phyloP scores from a whole-genome alignment of 805 yeast genomes.

The Ascoidea asiatica region DNA sequence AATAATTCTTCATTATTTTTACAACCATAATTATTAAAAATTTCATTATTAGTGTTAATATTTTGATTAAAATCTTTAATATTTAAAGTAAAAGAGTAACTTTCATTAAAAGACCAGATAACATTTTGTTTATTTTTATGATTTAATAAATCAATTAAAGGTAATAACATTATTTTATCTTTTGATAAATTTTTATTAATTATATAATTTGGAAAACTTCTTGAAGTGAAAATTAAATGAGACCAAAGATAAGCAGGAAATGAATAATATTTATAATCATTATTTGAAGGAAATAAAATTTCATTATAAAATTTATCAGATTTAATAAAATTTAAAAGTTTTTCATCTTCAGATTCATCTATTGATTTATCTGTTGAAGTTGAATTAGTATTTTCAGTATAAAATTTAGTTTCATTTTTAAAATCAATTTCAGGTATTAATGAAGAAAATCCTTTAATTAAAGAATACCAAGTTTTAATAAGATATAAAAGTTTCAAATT shows the following conservation, averaged over 20 bases:
- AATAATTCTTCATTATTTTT: slow-evolving; percentile 77
- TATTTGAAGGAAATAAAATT: slow-evolving; percentile 13
- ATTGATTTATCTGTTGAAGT: background rate
- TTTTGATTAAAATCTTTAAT: slow-evolving; percentile 18
- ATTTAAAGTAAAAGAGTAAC: slow-evolving; percentile 26
- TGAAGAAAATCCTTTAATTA: slow-evolving; percentile 1
- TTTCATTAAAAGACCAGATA: slow-evolving; percentile 36
- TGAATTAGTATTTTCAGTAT: slow-evolving; percentile 14
- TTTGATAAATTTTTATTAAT: slow-evolving; percentile 19
- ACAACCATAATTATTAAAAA: slow-evolving; percentile 77
- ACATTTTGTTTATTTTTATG: slow-evolving; percentile 53
- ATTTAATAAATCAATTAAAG: slow-evolving; percentile 68
- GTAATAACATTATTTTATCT: slow-evolving; percentile 54
- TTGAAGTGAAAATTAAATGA: slow-evolving; percentile 48
- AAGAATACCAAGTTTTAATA: slow-evolving; percentile 45
- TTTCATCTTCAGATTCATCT: background rate
- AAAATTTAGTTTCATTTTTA: slow-evolving; percentile 23
- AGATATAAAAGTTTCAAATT: slow-evolving; percentile 28
- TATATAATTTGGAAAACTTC: slow-evolving; percentile 61
- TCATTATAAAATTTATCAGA: slow-evolving; percentile 11
- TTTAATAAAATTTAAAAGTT: slow-evolving; percentile 4
- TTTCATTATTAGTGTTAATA: slow-evolving; percentile 26
- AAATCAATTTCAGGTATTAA: slow-evolving; percentile 5
- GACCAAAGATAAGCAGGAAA: slow-evolving; percentile 72
- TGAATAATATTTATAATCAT: slow-evolving; percentile 37